Evolutionary conservation across 2,329 filamentous ascomycete genomes (phyloP).

Genomic region (Pezicula radicicola): DNA sequence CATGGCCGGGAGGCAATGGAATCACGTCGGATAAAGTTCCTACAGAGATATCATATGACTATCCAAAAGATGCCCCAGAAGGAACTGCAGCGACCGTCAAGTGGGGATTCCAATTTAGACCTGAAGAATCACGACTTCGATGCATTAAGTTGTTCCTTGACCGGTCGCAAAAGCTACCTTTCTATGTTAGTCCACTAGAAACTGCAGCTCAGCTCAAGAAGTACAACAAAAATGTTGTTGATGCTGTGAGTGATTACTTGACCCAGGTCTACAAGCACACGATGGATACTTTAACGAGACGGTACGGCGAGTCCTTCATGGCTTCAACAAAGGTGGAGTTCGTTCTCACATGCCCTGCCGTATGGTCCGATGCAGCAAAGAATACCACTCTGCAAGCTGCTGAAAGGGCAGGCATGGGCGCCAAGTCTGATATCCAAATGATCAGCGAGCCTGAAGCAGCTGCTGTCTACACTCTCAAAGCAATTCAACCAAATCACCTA

Average conservation of each 20-base stretch:
- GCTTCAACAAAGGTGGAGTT: slow-evolving; percentile 72
- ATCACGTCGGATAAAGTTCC: slow-evolving; percentile 88
- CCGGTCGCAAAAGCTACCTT: slow-evolving; percentile 74
- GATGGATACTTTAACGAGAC: slow-evolving; percentile 70
- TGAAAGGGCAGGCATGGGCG: slow-evolving; percentile 75
- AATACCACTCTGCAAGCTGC: slow-evolving; percentile 77
- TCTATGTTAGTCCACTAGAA: slow-evolving; percentile 75
- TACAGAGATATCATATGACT: slow-evolving; percentile 66
- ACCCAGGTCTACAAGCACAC: slow-evolving; percentile 74
- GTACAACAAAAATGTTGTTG: slow-evolving; percentile 73
- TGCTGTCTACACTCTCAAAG: slow-evolving; percentile 76
- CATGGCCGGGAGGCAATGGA: slow-evolving; percentile 79
- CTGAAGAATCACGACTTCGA: slow-evolving; percentile 70
- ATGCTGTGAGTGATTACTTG: slow-evolving; percentile 77
- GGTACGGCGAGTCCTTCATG: slow-evolving; percentile 80
- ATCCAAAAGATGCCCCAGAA: slow-evolving; percentile 33
- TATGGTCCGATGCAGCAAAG: slow-evolving; percentile 85
- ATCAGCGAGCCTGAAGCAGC: slow-evolving; percentile 80
- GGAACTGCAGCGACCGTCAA: slow-evolving; percentile 50
- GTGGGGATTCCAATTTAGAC: slow-evolving; percentile 84
- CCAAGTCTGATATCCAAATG: slow-evolving; percentile 67
- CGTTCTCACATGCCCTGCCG: slow-evolving; percentile 77
- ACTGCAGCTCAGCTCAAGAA: slow-evolving; percentile 73
- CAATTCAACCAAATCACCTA: slow-evolving; percentile 72
- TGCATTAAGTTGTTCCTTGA: slow-evolving; percentile 86